phyloP scores from a whole-genome alignment of 1,139 yeast genomes.

The Maudiozyma humilis region DNA sequence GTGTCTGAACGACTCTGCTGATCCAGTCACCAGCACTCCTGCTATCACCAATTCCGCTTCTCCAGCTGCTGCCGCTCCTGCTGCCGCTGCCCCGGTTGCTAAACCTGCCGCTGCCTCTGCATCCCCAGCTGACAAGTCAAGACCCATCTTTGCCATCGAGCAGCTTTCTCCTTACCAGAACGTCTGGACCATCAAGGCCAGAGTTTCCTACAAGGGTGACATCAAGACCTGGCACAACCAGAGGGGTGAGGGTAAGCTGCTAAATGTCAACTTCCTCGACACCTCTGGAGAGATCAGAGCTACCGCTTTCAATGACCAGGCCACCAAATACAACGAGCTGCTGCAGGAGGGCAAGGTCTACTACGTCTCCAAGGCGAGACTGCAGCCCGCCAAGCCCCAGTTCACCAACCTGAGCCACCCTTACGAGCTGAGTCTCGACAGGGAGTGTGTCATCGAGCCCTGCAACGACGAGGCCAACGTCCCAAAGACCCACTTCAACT shows the following conservation, averaged over 20 bases:
- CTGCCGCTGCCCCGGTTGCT: constrained; percentile 9
- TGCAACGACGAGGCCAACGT: constrained; percentile 59
- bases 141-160: constrained; percentile 64
- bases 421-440: constrained; percentile 75
- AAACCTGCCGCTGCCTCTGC: constrained; percentile 6
- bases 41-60: constrained; percentile 11
- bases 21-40: background rate
- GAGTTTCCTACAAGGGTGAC: constrained; percentile 83
- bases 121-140: constrained; percentile 28
- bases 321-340: constrained; percentile 64
- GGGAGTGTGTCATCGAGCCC: constrained; percentile 68
- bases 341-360: constrained; percentile 88
- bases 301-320: constrained; percentile 85
- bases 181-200: constrained; percentile 86
- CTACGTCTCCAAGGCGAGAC: constrained; percentile 71
- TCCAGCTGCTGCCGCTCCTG: background rate
- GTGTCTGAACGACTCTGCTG: background rate
- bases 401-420: constrained; percentile 81
- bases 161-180: constrained; percentile 86
- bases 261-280: constrained; percentile 81
- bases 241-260: constrained; percentile 82
- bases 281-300: constrained; percentile 96
- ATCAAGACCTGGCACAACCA: constrained; percentile 82
- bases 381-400: constrained; percentile 77
- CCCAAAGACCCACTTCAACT: constrained; percentile 72